Percentiles rank a stretch among this genome's conserved stretches.
Conservation (phyloP, 169 alveolate species). For the Eimeria brunetti region DNA sequence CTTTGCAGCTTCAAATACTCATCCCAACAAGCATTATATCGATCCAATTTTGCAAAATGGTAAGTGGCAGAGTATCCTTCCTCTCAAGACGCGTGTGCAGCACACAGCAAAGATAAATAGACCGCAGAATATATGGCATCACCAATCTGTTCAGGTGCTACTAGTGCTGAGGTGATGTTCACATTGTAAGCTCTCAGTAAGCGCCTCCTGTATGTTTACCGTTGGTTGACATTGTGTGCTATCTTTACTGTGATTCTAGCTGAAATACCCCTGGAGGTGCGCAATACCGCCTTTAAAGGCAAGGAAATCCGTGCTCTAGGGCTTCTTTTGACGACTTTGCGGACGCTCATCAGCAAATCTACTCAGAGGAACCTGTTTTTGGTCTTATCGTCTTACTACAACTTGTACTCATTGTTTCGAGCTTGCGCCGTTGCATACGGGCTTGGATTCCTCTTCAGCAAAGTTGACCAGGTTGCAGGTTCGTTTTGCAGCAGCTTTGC, state of each 20-base stretch:
- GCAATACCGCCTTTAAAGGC: constrained; percentile 48
- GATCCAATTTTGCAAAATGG: constrained; percentile 53
- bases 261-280: constrained; percentile 58
- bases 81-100: background rate
- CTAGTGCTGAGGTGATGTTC: background rate
- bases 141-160: background rate
- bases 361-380: constrained; percentile 14
- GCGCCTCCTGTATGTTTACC: background rate
- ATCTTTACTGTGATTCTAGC: background rate
- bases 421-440: constrained; percentile 72
- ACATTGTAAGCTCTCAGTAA: background rate
- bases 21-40: background rate
- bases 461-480: constrained; percentile 62
- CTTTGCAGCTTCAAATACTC: constrained; percentile 12
- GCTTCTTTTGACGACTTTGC: constrained; percentile 31
- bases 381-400: constrained; percentile 54
- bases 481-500: background rate
- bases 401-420: constrained; percentile 16
- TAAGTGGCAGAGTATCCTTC: background rate
- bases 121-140: background rate
- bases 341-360: constrained; percentile 39
- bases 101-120: background rate
- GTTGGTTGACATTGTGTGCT: background rate
- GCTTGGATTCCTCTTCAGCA: constrained; percentile 68
- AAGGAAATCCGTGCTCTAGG: constrained; percentile 59